Base-by-base conservation (phyloP, 331 rosid genomes). In the Stylosanthes scabra region DNA sequence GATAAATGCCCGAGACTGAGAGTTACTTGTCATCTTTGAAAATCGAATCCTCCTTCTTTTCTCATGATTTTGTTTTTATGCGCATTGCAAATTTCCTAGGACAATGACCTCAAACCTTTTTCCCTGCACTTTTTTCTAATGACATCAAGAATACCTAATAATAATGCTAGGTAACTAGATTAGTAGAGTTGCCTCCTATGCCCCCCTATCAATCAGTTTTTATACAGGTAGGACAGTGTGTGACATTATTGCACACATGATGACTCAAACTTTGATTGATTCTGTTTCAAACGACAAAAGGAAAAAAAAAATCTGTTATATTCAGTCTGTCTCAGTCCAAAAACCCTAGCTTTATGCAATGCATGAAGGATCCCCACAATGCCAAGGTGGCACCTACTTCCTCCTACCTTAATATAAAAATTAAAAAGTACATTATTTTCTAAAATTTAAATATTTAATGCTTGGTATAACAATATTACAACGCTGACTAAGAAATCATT, bases 81-180 rank as follows among this genome's bases (percentile, higher is more conserved):
- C n/a, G 9, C n/a, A 54, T 25, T 59, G 11, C 25, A 5, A 51
- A 34, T 12, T 13, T 34, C 47, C 28, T 6, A 2, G 27, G 42
- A 63, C 63, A 73, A 40, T 51, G 44, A 73, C 65, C 46, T 62
- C 45, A 63, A 63, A 37, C n/a, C 41, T 65, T 63, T 65, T 63
- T 44, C 39, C 69, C 14, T 63, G 15, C 6, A 4, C 16, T 13
- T 16, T 11, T 44, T 11, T 49, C 10, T 46, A 46, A 46, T 41
- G 60, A 59, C 59, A 59, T 72, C 66, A 44, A 29, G 68, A 49
- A 72, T 59, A 34, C 29, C 20, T n/a, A 51, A 51, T 51, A 50
- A 51, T 51, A 37, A 68, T 25, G 4, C 59, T 64, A 59, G 29
- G 34, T 28, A 4, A 49, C 59, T 64, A 59, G 29, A 47, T 28